Conservation (phyloP, 257 asterid genomes). For the Fraxinus pennsylvanica region DNA sequence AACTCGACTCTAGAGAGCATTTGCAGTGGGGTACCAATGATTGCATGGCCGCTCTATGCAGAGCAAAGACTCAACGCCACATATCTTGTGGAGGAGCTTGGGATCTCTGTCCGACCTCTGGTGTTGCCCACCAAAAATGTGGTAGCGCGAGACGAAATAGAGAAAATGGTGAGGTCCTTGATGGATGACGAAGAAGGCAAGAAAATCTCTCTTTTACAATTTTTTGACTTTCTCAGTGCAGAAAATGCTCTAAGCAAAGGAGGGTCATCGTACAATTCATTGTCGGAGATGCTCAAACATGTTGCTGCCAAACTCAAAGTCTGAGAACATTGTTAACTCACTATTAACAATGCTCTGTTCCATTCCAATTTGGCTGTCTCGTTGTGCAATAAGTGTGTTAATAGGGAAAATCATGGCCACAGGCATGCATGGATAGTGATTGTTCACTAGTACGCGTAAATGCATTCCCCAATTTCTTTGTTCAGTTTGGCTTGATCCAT, state of each 20-base stretch:
- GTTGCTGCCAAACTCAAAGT: neutral
- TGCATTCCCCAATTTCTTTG: no score
- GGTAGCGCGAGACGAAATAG: conserved; percentile 61
- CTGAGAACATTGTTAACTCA: neutral
- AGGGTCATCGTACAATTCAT: conserved; percentile 40
- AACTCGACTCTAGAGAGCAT: conserved; percentile 60
- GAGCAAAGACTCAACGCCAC: conserved; percentile 67
- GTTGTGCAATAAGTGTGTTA: no score
- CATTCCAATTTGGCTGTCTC: neutral
- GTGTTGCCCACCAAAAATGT: conserved; percentile 41
- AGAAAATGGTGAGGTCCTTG: conserved; percentile 30
- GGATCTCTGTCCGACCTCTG: conserved; percentile 49
- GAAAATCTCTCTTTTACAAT: no score
- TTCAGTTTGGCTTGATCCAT: no score
- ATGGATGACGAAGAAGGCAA: conserved; percentile 27
- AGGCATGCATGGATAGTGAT: no score
- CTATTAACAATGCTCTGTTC: no score
- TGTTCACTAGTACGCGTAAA: neutral
- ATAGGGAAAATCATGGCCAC: no score
- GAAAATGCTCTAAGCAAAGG: conserved; percentile 30
- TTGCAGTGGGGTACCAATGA: conserved; percentile 48
- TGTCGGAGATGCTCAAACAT: conserved; percentile 33
- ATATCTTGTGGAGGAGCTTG: conserved; percentile 49
- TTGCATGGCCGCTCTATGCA: conserved; percentile 73
- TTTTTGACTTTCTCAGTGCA: no score